Evolutionary conservation across 805 yeast species (phyloP), one percentile per base, ranked within the genome.

Genomic region (Nakazawaea peltata): DNA sequence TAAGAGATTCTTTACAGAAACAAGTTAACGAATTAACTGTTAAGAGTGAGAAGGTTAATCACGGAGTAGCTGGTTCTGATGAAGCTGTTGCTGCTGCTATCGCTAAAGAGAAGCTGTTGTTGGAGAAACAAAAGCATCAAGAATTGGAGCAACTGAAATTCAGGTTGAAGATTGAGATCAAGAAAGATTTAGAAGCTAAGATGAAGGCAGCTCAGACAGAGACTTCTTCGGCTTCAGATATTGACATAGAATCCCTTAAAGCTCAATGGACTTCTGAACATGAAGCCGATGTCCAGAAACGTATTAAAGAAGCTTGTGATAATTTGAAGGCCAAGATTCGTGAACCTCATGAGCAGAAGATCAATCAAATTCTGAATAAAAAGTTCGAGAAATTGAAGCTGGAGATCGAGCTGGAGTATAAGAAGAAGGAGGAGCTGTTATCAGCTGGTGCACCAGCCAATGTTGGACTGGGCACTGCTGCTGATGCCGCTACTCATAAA

Each of bases 301-400:
- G 61, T 13, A 42, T 54, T 37, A 42, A 51, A 36, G 44, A 33
- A 15, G 53, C 51, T 10, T 31, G 42, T 9, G 49, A 52, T 21
- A 47, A 44, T 3, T 35, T 39, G 33, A 62, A 59, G 37, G 52
- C 43, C 15, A 51, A 49, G 32, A 42, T 65, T n/a, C 54, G 68
- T 36, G 62, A 55, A 1, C 62, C 66, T 14, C 51, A 60, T 12
- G 60, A 56, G 30, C 61, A 58, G 3, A 56, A 53, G 41, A 53
- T 65, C 26, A 51, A 51, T 36, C 59, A 56, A 18, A 57, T 59
- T 19, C 50, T 53, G 26, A 60, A 59, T 38, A 55, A 52, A 37
- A 44, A 65, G 34, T 48, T 53, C 37, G 55, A 54, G 41, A 50
- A 44, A 29, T 37, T 27, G 39, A 47, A 48, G 26, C 40, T 41